Percentiles rank a stretch among this genome's conserved stretches.
Conservation (phyloP, 306 rosid genomes). For the Adenanthera pavonina region DNA sequence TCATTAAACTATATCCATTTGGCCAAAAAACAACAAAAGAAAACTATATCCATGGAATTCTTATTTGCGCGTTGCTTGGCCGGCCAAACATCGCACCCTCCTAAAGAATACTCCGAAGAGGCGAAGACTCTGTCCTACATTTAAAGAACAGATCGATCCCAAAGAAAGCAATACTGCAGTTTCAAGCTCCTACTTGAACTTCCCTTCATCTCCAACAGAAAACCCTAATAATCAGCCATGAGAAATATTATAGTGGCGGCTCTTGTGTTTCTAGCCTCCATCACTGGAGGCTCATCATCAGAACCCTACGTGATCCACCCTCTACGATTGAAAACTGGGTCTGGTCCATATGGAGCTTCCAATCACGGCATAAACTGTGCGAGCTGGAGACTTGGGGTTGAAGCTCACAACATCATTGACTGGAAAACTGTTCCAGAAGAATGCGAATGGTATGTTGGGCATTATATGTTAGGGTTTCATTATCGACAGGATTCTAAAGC, state of each 20-base stretch:
- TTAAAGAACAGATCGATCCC: not conserved
- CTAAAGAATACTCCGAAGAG: too few species aligned
- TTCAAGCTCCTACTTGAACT: too few species aligned
- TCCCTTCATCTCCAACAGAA: too few species aligned
- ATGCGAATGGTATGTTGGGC: slow-evolving; percentile 52
- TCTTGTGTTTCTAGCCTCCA: slow-evolving; percentile 34
- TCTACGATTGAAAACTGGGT: slow-evolving; percentile 39
- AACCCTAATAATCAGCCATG: not conserved
- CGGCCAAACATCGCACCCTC: too few species aligned
- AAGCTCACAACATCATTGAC: slow-evolving; percentile 48
- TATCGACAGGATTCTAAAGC: slow-evolving; percentile 50
- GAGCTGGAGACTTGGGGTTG: slow-evolving; percentile 65
- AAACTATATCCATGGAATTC: too few species aligned
- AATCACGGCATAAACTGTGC: slow-evolving; percentile 36
- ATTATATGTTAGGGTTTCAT: slow-evolving; percentile 49
- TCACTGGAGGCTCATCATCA: not conserved
- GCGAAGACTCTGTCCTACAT: not conserved
- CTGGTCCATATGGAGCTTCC: slow-evolving; percentile 28
- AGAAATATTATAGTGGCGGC: not conserved
- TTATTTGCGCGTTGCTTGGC: too few species aligned
- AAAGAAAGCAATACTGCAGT: too few species aligned
- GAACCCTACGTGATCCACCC: slow-evolving; percentile 40
- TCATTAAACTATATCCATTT: too few species aligned
- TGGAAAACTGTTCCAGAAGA: slow-evolving; percentile 48
- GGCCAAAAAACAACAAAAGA: too few species aligned